These are phyloP conservation scores for Fallopia convolvulus DNA, from an alignment of 148 eudicot species.

Conservation along the genomic window DNA sequence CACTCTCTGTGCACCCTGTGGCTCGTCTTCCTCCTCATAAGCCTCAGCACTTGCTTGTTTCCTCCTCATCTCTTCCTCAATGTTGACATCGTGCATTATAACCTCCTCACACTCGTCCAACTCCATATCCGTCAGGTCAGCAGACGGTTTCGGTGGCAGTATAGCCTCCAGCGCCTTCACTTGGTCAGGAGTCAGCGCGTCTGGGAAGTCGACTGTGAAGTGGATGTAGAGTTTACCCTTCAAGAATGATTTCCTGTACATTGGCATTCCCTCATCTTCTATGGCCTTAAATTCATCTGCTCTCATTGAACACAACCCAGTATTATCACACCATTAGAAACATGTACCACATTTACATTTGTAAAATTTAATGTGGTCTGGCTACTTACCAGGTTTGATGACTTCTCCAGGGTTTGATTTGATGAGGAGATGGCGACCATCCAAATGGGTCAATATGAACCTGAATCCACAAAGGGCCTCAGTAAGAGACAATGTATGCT, in stretches of 20 bases:
- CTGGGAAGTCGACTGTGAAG: constrained; percentile 10
- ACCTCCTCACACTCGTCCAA: constrained; percentile 13
- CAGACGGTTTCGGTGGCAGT: constrained; percentile 2
- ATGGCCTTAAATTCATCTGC: constrained; percentile 12
- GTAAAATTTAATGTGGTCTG: neutral
- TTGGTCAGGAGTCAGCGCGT: neutral
- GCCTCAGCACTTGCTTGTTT: constrained; percentile 3
- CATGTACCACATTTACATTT: too few relatives aligned
- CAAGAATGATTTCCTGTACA: constrained; percentile 8
- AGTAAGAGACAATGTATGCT: constrained; percentile 11
- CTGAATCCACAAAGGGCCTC: constrained; percentile 13
- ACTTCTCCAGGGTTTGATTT: constrained; percentile 13
- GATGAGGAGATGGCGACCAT: constrained; percentile 13
- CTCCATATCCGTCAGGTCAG: constrained; percentile 5
- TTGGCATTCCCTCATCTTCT: constrained; percentile 13
- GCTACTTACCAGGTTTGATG: constrained; percentile 9
- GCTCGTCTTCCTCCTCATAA: constrained; percentile 13
- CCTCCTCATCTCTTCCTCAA: constrained; percentile 15
- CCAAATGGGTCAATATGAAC: constrained; percentile 12
- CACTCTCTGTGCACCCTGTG: constrained; percentile 14
- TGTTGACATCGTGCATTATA: constrained; percentile 9
- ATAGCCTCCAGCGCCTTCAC: constrained; percentile 11
- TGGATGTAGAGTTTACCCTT: constrained; percentile 11
- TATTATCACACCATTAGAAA: neutral
- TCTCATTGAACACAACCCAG: neutral